Conservation (phyloP, 148 eudicot species). For the Heliosperma pusillum region DNA sequence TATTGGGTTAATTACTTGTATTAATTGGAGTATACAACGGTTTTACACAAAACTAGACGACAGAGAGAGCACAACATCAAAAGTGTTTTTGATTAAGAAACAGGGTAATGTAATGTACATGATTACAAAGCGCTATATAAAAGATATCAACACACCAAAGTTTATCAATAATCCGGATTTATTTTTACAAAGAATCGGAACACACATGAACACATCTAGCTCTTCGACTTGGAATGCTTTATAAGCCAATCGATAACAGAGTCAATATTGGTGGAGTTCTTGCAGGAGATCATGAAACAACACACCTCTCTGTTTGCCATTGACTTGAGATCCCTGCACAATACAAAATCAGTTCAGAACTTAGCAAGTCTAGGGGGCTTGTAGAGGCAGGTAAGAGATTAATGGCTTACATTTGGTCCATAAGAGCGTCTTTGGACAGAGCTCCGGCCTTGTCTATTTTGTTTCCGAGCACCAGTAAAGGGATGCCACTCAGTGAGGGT, state of each 20-base stretch:
- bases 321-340: constrained; percentile 76
- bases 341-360: neutral
- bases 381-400: neutral
- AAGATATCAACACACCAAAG: constrained; percentile 28
- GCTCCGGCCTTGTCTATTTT: constrained; percentile 86
- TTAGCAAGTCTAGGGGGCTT: neutral
- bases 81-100: constrained; percentile 10
- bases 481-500: constrained; percentile 79
- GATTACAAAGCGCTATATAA: constrained; percentile 25
- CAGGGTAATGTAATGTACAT: constrained; percentile 9
- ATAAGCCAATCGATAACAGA: constrained; percentile 93
- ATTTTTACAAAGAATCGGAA: constrained; percentile 2
- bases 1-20: too few species aligned
- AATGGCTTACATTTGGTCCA: constrained; percentile 76
- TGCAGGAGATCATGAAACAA: constrained; percentile 99
- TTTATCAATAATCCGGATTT: constrained; percentile 10
- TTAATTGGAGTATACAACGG: too few species aligned
- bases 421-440: constrained; percentile 69
- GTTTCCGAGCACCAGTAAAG: constrained; percentile 92
- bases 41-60: too few species aligned
- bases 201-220: constrained; percentile 38
- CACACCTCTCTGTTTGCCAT: constrained; percentile 91
- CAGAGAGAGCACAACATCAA: neutral
- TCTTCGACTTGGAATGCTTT: constrained; percentile 92
- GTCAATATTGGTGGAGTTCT: constrained; percentile 94